Evolutionary conservation across 192 early-diverging fungal genomes (phyloP).

Genomic region (Gigaspora rosea): DNA sequence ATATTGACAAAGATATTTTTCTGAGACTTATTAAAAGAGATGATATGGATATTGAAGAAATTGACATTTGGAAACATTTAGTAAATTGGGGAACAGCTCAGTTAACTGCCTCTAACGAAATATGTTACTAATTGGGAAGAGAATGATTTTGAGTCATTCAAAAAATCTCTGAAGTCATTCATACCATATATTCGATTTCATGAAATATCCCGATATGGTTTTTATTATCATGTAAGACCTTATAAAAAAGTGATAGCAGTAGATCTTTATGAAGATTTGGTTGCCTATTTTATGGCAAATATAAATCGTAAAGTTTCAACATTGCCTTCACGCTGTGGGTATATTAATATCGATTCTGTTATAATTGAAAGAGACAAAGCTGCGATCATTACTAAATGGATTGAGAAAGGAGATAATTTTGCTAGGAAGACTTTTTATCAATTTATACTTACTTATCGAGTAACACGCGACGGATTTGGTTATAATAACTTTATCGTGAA

Average conservation of each 20-base stretch:
- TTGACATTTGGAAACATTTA: slow-evolving; percentile 24
- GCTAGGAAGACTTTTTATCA: neutral
- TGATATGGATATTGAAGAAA: slow-evolving; percentile 13
- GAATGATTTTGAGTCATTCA: neutral
- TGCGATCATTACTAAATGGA: neutral
- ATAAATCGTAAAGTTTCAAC: too few species aligned
- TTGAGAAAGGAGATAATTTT: neutral
- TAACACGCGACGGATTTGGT: slow-evolving; percentile 4
- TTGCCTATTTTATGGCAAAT: neutral
- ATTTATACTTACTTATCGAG: slow-evolving; percentile 12
- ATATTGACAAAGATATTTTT: slow-evolving; percentile 12
- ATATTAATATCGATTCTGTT: too few species aligned
- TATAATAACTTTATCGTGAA: neutral
- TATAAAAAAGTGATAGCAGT: neutral
- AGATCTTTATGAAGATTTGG: neutral
- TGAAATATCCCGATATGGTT: slow-evolving; percentile 5
- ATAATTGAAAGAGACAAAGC: neutral
- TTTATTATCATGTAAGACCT: neutral
- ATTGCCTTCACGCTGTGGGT: too few species aligned
- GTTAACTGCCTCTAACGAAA: neutral
- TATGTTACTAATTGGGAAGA: too few species aligned
- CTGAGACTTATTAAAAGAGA: neutral
- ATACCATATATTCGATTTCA: slow-evolving; percentile 12
- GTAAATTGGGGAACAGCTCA: slow-evolving; percentile 24
- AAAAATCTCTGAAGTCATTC: neutral